phyloP scores from a whole-genome alignment of 1,139 yeast species.

The Suhomyces bolitotheri region DNA sequence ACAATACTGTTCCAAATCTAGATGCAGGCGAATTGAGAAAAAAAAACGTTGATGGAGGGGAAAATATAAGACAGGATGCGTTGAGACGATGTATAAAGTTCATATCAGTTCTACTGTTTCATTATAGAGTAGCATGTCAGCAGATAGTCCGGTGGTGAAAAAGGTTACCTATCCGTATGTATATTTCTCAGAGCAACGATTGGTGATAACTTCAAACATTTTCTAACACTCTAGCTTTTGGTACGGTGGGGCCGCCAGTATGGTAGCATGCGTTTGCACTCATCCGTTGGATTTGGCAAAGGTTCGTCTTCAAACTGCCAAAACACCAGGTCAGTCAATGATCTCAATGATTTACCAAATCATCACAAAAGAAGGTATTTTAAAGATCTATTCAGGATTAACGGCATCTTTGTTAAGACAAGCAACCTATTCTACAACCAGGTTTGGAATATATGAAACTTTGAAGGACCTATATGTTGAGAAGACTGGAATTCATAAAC shows the following conservation, averaged over 20 bases:
- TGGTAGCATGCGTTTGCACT: constrained; percentile 59
- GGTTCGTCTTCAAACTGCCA: constrained; percentile 77
- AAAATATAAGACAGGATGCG: no score
- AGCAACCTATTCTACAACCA: constrained; percentile 82
- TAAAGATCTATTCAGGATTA: constrained; percentile 74
- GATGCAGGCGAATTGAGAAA: no score
- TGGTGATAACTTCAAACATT: background rate
- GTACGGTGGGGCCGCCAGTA: constrained; percentile 65
- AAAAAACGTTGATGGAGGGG: no score
- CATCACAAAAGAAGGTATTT: constrained; percentile 61
- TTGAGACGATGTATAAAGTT: no score
- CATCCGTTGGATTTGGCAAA: constrained; percentile 87
- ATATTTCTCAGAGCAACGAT: background rate
- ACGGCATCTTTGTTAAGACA: constrained; percentile 82
- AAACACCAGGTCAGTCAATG: constrained; percentile 60
- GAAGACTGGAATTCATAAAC: constrained; percentile 31
- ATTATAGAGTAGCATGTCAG: no score
- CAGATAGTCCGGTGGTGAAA: constrained; percentile 8
- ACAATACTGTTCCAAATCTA: no score
- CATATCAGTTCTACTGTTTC: no score
- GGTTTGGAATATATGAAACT: constrained; percentile 82
- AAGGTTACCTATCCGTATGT: constrained; percentile 20
- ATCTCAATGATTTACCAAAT: constrained; percentile 62
- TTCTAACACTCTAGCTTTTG: constrained; percentile 36
- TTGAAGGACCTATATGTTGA: constrained; percentile 59